A percentile compares a stretch with the other conserved stretches of the same genome.
Evolutionary conservation across 2,329 filamentous ascomycete genomes (phyloP).

Genomic region (Teratosphaeria epicoccoides): DNA sequence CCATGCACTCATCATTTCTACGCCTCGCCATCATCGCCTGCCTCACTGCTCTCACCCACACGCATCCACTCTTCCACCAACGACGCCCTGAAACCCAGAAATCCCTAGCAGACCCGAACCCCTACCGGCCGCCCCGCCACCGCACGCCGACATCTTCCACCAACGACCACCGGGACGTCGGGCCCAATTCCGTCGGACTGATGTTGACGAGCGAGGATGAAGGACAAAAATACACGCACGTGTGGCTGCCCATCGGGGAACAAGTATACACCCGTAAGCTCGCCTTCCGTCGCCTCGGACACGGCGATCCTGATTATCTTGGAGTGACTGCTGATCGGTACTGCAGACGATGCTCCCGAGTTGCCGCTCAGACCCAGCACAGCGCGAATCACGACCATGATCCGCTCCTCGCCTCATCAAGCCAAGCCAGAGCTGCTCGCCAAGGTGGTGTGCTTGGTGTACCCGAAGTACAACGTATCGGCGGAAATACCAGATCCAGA

Average conservation of each 20-base stretch:
- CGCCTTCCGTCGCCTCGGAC: background rate
- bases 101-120: background rate
- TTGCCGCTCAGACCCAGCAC: constrained; percentile 21
- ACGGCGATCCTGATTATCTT: background rate
- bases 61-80: background rate
- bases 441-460: constrained; percentile 14
- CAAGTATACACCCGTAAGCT: constrained; percentile 18
- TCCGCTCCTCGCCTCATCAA: constrained; percentile 13
- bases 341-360: constrained; percentile 16
- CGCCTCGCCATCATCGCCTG: background rate
- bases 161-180: constrained; percentile 6
- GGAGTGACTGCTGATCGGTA: background rate
- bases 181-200: constrained; percentile 20
- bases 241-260: constrained; percentile 23
- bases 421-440: constrained; percentile 15
- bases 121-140: background rate
- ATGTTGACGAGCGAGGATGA: constrained; percentile 15
- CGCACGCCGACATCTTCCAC: background rate
- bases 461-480: constrained; percentile 5
- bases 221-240: constrained; percentile 13
- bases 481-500: constrained; percentile 4
- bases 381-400: constrained; percentile 21
- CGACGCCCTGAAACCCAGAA: background rate
- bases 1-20: background rate
- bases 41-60: background rate